Evolutionary conservation across 108 stramenopile genomes (phyloP), one percentile per base, ranked within the genome.

Genomic region (Craspedostauros australis): DNA sequence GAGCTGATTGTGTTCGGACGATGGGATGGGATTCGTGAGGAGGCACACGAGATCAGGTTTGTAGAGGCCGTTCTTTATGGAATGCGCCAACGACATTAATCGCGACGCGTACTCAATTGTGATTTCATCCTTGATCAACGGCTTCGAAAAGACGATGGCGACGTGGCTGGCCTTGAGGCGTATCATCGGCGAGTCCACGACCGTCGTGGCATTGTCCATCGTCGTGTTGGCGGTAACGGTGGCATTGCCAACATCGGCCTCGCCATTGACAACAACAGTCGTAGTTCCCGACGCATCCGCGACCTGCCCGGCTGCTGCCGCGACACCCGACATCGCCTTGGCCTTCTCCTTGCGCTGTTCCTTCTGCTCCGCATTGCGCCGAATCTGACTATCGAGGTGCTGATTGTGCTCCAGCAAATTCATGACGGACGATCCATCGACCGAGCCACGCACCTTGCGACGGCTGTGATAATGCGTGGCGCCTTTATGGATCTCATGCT

Each of bases 41-140:
- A 44, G 14, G 73, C 73, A 14, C 73, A 87, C 76, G 5, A 81
- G 39, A 20, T 52, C 55, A 4, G 82, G 82, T 27, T 62, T 38
- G 50, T 77, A 80, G 6, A 21, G 15, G n/a, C 77, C 74, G 39
- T 77, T 57, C 40, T 76, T 72, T 37, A 90, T 57, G 7, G 78
- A 24, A 32, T 72, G 62, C 21, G 59, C 81, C 4, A 90, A 40
- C 2, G 79, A 54, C 1, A 72, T 65, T n/a, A 90, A 53, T 36
- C 88, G 54, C 18, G 57, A 46, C 7, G 83, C 83, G 52, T 86
- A 85, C 61, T 90, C 84, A 0, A 77, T 62, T 12, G 88, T 79
- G 4, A 90, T 57, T 32, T 74, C 72, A 70, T 83, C 84, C 15
- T 71, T 49, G 23, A 62, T 50, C 22, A 90, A 45, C 2, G 79